Base-by-base conservation (phyloP, 2,329 filamentous ascomycete species). In the Calycina marina region DNA sequence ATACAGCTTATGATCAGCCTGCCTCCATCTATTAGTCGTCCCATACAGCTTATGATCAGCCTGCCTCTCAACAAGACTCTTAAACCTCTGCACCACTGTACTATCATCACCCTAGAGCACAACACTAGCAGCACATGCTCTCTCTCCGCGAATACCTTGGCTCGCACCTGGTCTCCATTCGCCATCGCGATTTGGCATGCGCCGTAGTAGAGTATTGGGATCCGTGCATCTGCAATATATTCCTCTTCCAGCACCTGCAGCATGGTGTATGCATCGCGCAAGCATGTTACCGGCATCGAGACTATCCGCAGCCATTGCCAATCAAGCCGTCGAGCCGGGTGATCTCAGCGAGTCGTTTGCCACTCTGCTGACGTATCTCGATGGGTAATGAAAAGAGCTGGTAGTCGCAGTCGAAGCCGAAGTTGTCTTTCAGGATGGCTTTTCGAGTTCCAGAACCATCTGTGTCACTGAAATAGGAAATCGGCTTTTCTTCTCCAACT, bases 371-470 rank as follows among this genome's bases (percentile, higher is more conserved):
- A 29, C 48, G 51, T 31, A 52, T 37, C 8, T 43, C 37, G 12
- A 30, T 5, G 9, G 51, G 42, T 14, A 56, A 45, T 9, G 51
- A 50, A 43, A 55, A 59, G 8, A 56, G 40, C 12, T 44, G 36
- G 31, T 55, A 58, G 1, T 37, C 37, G 39, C 54, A 58, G 5
- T 40, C 30, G 35, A 57, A 58, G 12, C 40, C 40, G 36, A 57
- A 56, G 14, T 40, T 44, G 4, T 45, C 29, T 34, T 40, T 36
- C 8, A 54, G 44, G 11, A 40, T 27, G 18, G 42, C 16, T 14
- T 45, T 41, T 3, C 51, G 46, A 12, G 37, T 30, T 28, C 32
- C n/a, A 18, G 26, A 34, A 3, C 22, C 25, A 10, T 25, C 34
- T 14, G 9, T 53, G 40, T 38, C 18, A n/a, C n/a, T n/a, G 14